These are phyloP conservation scores for Dendrothele bispora DNA, from an alignment of 768 basidiomycete genomes.

Conservation along the genomic window DNA sequence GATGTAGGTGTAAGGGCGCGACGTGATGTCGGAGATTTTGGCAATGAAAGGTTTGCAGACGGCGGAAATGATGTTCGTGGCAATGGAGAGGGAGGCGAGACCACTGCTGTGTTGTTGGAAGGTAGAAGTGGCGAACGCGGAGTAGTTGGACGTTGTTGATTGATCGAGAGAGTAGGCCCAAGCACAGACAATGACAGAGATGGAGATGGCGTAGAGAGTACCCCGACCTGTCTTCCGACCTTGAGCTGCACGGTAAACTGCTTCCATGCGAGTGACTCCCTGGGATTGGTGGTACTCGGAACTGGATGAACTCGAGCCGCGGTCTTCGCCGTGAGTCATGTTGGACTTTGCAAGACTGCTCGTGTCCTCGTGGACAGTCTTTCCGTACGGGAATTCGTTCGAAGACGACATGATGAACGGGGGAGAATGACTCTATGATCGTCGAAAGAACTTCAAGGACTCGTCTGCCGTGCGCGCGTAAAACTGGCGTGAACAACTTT, in stretches of 20 bases:
- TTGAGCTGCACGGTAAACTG: conserved; percentile 1
- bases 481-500: too few relatives aligned
- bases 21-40: conserved; percentile 52
- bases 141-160: conserved; percentile 2
- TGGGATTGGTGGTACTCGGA: conserved; percentile 5
- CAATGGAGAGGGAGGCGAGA: conserved; percentile 13
- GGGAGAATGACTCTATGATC: too few relatives aligned
- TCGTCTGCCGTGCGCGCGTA: too few relatives aligned
- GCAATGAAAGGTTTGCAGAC: conserved; percentile 50
- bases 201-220: conserved; percentile 3
- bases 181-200: conserved; percentile 8
- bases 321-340: too few relatives aligned
- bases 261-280: conserved; percentile 9
- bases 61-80: conserved; percentile 23
- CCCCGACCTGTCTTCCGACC: background rate
- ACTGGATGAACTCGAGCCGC: too few relatives aligned
- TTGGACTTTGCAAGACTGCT: too few relatives aligned
- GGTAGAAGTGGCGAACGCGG: conserved; percentile 1
- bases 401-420: too few relatives aligned
- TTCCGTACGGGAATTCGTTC: too few relatives aligned
- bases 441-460: too few relatives aligned
- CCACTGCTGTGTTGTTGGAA: conserved; percentile 5
- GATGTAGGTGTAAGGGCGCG: conserved; percentile 45
- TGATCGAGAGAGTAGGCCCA: conserved; percentile 8
- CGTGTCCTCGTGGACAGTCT: too few relatives aligned